These are phyloP conservation scores for Datisca glomerata DNA, from an alignment of 306 rosid genomes.

Conservation along the genomic window DNA sequence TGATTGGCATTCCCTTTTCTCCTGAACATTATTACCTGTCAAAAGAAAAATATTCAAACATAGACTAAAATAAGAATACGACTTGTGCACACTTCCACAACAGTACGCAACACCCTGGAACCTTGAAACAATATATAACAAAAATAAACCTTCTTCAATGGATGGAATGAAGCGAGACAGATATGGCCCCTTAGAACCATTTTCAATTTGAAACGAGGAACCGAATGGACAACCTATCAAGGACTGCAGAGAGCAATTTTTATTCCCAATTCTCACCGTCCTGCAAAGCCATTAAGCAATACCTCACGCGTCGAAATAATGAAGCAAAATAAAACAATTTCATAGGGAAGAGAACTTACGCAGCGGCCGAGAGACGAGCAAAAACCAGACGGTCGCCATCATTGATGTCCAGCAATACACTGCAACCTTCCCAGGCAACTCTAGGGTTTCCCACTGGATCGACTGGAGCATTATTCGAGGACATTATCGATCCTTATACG, in stretches of 20 bases:
- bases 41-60: not conserved
- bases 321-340: not conserved
- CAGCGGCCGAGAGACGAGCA: slow-evolving; percentile 69
- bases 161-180: slow-evolving; percentile 33
- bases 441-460: slow-evolving; percentile 23
- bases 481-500: slow-evolving; percentile 10
- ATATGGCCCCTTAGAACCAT: slow-evolving; percentile 31
- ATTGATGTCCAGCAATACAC: slow-evolving; percentile 85
- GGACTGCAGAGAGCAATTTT: slow-evolving; percentile 56
- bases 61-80: slow-evolving; percentile 3
- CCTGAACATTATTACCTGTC: slow-evolving; percentile 31
- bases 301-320: not conserved
- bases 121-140: not conserved
- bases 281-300: slow-evolving; percentile 22
- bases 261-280: slow-evolving; percentile 80
- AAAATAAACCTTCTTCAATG: slow-evolving; percentile 32
- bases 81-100: not conserved
- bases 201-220: slow-evolving; percentile 64
- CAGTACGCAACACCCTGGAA: not conserved
- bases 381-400: slow-evolving; percentile 88
- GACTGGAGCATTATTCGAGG: slow-evolving; percentile 9
- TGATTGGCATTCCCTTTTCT: slow-evolving; percentile 20
- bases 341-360: slow-evolving; percentile 30
- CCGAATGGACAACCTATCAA: slow-evolving; percentile 70
- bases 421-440: slow-evolving; percentile 79